Conservation (phyloP, 441 rosid genomes). For the Iberis amara region DNA sequence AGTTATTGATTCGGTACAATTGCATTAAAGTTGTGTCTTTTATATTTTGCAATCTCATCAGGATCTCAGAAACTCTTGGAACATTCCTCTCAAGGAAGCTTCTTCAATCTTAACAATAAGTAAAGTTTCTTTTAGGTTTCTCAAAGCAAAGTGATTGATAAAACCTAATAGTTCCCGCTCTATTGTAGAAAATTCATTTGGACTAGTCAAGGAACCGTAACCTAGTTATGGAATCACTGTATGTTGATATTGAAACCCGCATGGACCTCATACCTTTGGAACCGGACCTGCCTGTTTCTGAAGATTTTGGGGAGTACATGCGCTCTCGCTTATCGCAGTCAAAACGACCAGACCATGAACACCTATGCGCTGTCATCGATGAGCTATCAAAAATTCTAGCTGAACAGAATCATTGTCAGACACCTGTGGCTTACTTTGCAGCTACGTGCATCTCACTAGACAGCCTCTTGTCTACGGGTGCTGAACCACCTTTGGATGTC, state of each 20-base stretch:
- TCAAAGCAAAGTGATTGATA: too few species aligned
- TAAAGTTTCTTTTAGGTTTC: too few species aligned
- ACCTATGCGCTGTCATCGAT: slow-evolving; percentile 60
- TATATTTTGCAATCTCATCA: too few species aligned
- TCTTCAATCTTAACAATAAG: too few species aligned
- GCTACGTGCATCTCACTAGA: slow-evolving; percentile 57
- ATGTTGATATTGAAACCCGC: slow-evolving; percentile 13
- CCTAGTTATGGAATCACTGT: slow-evolving; percentile 24
- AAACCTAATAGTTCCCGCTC: too few species aligned
- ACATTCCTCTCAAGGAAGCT: too few species aligned
- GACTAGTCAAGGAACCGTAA: slow-evolving; percentile 2
- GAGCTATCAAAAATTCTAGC: slow-evolving; percentile 67
- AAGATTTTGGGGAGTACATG: slow-evolving; percentile 51
- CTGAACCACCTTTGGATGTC: slow-evolving; percentile 39
- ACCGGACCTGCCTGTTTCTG: slow-evolving; percentile 18
- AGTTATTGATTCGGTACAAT: too few species aligned
- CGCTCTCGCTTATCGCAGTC: slow-evolving; percentile 50
- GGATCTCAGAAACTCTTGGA: too few species aligned
- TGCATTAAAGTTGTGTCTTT: too few species aligned
- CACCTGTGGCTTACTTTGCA: slow-evolving; percentile 65
- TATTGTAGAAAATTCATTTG: slow-evolving; percentile 1
- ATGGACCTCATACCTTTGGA: slow-evolving; percentile 21
- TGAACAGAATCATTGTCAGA: slow-evolving; percentile 53
- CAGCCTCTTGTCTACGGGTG: slow-evolving; percentile 37
- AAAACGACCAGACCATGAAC: slow-evolving; percentile 51